phyloP scores from a whole-genome alignment of 2,329 filamentous ascomycete species.

The Colletotrichum tabaci region DNA sequence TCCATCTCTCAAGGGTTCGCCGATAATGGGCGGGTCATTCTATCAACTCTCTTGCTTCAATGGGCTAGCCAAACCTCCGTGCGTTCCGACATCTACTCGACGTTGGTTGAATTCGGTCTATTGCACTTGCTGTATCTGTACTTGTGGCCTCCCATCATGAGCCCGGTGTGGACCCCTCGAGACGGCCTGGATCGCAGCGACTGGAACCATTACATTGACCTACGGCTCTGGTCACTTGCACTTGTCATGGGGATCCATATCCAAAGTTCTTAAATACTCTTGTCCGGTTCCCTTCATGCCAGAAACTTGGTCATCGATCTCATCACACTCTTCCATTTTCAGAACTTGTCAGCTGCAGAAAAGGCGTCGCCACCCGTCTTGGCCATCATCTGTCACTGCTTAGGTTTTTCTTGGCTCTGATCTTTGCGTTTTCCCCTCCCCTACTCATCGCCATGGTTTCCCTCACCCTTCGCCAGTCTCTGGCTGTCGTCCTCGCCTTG shows the following conservation, averaged over 20 bases:
- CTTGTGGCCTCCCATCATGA: constrained; percentile 2
- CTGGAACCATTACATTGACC: constrained; percentile 6
- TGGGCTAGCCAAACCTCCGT: constrained; percentile 11
- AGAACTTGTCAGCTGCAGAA: constrained; percentile 3
- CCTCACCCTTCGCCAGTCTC: constrained; percentile 38
- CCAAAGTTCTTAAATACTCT: constrained; percentile 32
- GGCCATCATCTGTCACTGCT: constrained; percentile 22
- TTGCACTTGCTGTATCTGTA: neutral
- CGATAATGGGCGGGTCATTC: neutral
- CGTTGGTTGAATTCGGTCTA: constrained; percentile 5
- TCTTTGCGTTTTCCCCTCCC: neutral
- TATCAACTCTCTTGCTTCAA: constrained; percentile 8
- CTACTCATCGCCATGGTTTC: constrained; percentile 25
- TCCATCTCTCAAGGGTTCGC: neutral
- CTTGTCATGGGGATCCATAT: neutral
- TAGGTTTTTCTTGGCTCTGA: constrained; percentile 19
- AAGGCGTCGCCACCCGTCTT: constrained; percentile 38
- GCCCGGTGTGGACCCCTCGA: neutral
- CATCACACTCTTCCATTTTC: constrained; percentile 17
- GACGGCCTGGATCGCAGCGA: constrained; percentile 3
- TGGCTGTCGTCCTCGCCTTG: constrained; percentile 34
- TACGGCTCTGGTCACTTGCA: neutral
- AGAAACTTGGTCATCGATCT: constrained; percentile 22
- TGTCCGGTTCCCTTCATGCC: neutral
- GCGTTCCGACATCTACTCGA: neutral